phyloP scores from a whole-genome alignment of 768 basidiomycete genomes.

The Boletus bicolor region DNA sequence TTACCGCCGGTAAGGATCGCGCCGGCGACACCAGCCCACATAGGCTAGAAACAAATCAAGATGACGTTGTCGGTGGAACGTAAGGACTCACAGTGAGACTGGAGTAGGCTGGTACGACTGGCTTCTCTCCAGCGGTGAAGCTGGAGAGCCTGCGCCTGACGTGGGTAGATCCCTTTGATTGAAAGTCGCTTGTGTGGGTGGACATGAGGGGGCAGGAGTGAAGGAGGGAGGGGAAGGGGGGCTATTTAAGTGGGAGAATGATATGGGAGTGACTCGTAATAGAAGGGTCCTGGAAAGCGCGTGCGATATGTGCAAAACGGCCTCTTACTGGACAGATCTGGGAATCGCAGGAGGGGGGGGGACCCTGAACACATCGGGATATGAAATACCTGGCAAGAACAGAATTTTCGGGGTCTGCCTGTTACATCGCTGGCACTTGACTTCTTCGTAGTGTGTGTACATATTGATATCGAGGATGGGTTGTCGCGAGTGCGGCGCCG shows the following conservation, averaged over 20 bases:
- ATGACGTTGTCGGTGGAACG: not conserved
- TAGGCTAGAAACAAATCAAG: conserved; percentile 51
- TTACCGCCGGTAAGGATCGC: conserved; percentile 54
- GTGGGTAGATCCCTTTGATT: conserved; percentile 61
- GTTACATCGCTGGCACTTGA: too few relatives aligned
- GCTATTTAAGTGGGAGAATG: conserved; percentile 32
- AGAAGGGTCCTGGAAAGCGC: not conserved
- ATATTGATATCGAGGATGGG: conserved; percentile 4
- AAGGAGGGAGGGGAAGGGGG: conserved; percentile 16
- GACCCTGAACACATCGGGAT: conserved; percentile 27
- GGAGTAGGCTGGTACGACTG: conserved; percentile 55
- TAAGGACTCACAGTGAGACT: conserved; percentile 58
- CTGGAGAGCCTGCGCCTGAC: conserved; percentile 69
- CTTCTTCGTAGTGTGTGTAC: too few relatives aligned
- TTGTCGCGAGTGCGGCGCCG: conserved; percentile 55
- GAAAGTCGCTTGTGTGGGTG: conserved; percentile 43
- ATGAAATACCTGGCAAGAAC: conserved; percentile 1
- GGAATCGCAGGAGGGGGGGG: not conserved
- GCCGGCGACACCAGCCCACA: conserved; percentile 85
- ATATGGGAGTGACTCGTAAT: not conserved
- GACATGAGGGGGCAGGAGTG: conserved; percentile 44
- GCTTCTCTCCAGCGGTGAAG: conserved; percentile 44
- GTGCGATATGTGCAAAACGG: not conserved
- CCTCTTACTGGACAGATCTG: not conserved
- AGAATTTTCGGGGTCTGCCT: not conserved